Conservation (phyloP, 345 rosid species). For the Dipteronia sinensis region DNA sequence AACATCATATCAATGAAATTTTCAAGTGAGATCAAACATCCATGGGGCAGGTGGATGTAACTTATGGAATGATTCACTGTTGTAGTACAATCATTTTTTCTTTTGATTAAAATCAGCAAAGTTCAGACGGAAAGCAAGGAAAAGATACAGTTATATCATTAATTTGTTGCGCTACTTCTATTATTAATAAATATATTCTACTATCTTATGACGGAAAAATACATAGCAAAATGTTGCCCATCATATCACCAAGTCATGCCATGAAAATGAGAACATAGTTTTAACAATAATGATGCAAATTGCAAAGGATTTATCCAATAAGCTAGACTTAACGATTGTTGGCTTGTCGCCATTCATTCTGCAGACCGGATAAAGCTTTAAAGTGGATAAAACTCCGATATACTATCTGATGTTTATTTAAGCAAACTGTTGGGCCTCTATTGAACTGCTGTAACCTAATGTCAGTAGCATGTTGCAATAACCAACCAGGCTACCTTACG, state of each 20-base stretch:
- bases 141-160: not conserved
- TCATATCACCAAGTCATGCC: not conserved
- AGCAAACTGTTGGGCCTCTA: not conserved
- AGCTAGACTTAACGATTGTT: not conserved
- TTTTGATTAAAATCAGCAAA: no score
- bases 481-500: not conserved
- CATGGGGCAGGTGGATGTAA: not conserved
- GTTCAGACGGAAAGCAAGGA: not conserved
- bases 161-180: not conserved
- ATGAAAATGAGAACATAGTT: not conserved
- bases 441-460: not conserved
- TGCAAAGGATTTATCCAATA: not conserved
- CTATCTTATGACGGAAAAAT: not conserved
- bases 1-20: slow-evolving; percentile 20
- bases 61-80: not conserved
- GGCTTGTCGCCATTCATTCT: not conserved
- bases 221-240: not conserved
- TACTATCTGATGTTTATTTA: not conserved
- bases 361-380: not conserved
- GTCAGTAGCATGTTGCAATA: not conserved
- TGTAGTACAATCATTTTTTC: not conserved
- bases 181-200: not conserved
- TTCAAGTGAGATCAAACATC: not conserved
- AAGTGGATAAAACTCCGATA: not conserved
- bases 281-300: not conserved